phyloP scores from a whole-genome alignment of 352 stramenopile species.

The Phytophthora fragariae region DNA sequence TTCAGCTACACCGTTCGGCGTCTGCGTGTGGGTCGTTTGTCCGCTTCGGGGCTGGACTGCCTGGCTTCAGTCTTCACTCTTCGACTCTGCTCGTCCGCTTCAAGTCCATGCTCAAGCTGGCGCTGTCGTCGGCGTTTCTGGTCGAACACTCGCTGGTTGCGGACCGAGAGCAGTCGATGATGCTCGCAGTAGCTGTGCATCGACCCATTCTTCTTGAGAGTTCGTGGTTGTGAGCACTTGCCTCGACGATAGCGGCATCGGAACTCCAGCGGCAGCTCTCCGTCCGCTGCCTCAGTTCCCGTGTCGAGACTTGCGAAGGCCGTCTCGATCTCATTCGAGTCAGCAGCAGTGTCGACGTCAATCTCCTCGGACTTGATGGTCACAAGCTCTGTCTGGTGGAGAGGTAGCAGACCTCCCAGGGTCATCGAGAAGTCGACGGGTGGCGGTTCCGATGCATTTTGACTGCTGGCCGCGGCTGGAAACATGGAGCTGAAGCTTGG shows the following conservation, averaged over 20 bases:
- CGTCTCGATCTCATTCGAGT: conserved; percentile 36
- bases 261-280: conserved; percentile 18
- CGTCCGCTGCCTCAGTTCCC: conserved; percentile 9
- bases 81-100: conserved; percentile 2
- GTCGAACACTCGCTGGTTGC: conserved; percentile 69
- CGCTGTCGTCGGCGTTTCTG: conserved; percentile 47
- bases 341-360: background rate
- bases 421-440: conserved; percentile 36
- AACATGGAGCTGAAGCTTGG: conserved; percentile 34
- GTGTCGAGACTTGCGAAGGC: conserved; percentile 41
- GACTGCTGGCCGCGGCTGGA: conserved; percentile 5
- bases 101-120: background rate
- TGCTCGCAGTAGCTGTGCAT: conserved; percentile 73
- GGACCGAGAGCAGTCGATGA: conserved; percentile 62
- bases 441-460: background rate
- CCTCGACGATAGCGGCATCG: conserved; percentile 61
- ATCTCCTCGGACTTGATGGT: conserved; percentile 11
- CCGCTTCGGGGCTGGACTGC: background rate
- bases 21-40: conserved; percentile 15
- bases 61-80: background rate
- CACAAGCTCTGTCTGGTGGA: conserved; percentile 5
- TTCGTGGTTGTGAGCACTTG: conserved; percentile 60
- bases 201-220: conserved; percentile 70
- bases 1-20: conserved; percentile 10
- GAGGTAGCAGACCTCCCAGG: conserved; percentile 30